These are phyloP conservation scores for Begonia peltatifolia DNA, from an alignment of 306 rosid species.

Conservation along the genomic window DNA sequence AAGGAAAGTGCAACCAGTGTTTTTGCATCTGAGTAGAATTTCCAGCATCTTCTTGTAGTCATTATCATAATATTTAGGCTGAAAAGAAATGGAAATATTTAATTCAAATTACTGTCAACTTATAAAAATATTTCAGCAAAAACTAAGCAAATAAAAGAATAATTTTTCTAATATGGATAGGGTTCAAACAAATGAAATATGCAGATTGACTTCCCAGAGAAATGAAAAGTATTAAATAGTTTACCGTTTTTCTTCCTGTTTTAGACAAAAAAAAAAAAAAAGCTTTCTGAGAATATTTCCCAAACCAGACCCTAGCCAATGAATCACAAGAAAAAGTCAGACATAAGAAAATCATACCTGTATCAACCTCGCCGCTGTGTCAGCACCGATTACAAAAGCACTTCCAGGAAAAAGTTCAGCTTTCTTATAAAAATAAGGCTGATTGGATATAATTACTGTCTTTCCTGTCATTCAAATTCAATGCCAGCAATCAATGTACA, in stretches of 20 bases:
- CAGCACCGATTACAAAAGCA: constrained; percentile 88
- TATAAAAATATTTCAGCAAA: background rate
- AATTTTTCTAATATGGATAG: background rate
- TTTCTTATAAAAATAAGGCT: constrained; percentile 80
- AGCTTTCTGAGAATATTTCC: no score
- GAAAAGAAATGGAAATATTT: constrained; percentile 9
- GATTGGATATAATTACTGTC: constrained; percentile 70
- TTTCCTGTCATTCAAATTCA: constrained; percentile 45
- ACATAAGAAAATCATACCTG: constrained; percentile 35
- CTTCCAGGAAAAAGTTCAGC: constrained; percentile 88
- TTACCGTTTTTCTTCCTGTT: no score
- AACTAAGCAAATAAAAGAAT: background rate
- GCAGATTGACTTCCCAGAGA: background rate
- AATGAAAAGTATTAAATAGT: no score
- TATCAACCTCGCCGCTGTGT: constrained; percentile 75
- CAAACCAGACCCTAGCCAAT: background rate
- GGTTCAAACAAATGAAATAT: no score
- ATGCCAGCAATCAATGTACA: background rate
- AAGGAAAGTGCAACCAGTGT: constrained; percentile 62
- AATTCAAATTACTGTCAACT: background rate
- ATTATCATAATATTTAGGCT: constrained; percentile 91
- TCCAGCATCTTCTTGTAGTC: constrained; percentile 61
- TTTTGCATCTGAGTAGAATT: constrained; percentile 50
- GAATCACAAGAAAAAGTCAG: background rate
- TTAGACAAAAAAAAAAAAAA: no score